phyloP scores from a whole-genome alignment of 2,329 filamentous ascomycete species.

The Colletotrichum sp. region DNA sequence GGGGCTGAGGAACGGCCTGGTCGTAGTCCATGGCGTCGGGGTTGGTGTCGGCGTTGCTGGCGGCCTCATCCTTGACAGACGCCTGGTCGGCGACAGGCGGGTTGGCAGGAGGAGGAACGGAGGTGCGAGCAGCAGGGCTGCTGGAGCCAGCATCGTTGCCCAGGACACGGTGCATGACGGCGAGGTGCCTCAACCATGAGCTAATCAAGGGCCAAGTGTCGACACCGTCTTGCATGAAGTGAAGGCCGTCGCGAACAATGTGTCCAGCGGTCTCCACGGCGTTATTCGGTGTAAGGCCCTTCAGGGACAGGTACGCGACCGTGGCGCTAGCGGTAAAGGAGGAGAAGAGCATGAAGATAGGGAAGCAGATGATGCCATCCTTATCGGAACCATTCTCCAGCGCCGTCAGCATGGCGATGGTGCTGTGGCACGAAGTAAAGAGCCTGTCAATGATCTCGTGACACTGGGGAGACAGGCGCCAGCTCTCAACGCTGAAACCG shows the following conservation, averaged over 20 bases:
- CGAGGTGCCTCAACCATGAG: slow-evolving; percentile 64
- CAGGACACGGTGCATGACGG: slow-evolving; percentile 66
- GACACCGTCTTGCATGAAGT: slow-evolving; percentile 62
- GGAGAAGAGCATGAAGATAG: slow-evolving; percentile 68
- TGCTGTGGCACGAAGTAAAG: slow-evolving; percentile 63
- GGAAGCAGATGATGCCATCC: slow-evolving; percentile 63
- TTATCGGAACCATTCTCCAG: slow-evolving; percentile 63
- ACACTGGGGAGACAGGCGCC: slow-evolving; percentile 53
- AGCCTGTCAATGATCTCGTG: slow-evolving; percentile 62
- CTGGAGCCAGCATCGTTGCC: slow-evolving; percentile 53
- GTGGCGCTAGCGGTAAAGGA: slow-evolving; percentile 66
- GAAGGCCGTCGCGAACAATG: slow-evolving; percentile 63
- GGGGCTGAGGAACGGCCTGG: slow-evolving; percentile 39
- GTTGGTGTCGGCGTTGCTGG: slow-evolving; percentile 60
- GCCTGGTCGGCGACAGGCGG: slow-evolving; percentile 32
- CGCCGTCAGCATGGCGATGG: slow-evolving; percentile 59
- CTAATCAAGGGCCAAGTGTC: slow-evolving; percentile 65
- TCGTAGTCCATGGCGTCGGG: slow-evolving; percentile 65
- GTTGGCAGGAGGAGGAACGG: slow-evolving; percentile 31
- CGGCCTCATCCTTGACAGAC: slow-evolving; percentile 59
- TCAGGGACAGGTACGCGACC: slow-evolving; percentile 66
- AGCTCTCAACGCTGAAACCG: slow-evolving; percentile 57
- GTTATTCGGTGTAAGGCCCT: slow-evolving; percentile 61
- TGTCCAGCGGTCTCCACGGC: slow-evolving; percentile 61
- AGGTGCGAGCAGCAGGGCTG: slow-evolving; percentile 33